Evolutionary conservation across 108 stramenopile species (phyloP).

Genomic region (Cyclotella kingstonii): DNA sequence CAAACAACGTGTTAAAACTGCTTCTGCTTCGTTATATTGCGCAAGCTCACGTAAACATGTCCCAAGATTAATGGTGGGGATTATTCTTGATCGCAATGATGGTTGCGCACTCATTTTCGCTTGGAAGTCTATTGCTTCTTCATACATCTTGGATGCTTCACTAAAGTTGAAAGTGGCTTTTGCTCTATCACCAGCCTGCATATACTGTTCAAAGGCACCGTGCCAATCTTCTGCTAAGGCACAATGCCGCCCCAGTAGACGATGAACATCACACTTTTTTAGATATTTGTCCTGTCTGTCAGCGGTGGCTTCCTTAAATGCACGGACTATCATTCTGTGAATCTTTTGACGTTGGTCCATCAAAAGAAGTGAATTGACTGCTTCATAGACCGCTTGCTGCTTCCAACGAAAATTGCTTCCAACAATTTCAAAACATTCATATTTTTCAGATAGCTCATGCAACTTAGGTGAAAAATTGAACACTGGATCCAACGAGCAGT

Average conservation of each 20-base stretch:
- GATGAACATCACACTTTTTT: slow-evolving; percentile 40
- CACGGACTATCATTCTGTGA: slow-evolving; percentile 48
- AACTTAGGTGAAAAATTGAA: slow-evolving; percentile 45
- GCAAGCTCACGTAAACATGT: slow-evolving; percentile 44
- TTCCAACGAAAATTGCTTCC: slow-evolving; percentile 44
- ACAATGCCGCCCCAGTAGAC: slow-evolving; percentile 45
- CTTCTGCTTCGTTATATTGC: slow-evolving; percentile 47
- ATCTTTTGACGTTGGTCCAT: slow-evolving; percentile 46
- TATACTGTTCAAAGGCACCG: slow-evolving; percentile 43
- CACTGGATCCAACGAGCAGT: slow-evolving; percentile 25
- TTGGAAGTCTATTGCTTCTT: slow-evolving; percentile 43
- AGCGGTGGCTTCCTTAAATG: slow-evolving; percentile 32
- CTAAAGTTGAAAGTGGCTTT: slow-evolving; percentile 41
- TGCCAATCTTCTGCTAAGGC: slow-evolving; percentile 46
- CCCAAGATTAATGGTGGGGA: slow-evolving; percentile 46
- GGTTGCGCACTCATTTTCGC: slow-evolving; percentile 34
- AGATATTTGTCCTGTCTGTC: slow-evolving; percentile 21
- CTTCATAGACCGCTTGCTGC: slow-evolving; percentile 53
- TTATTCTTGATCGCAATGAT: slow-evolving; percentile 31
- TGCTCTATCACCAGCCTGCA: slow-evolving; percentile 43
- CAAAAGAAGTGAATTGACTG: slow-evolving; percentile 54
- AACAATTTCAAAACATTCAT: slow-evolving; percentile 37
- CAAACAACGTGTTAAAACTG: slow-evolving; percentile 42
- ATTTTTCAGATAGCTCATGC: slow-evolving; percentile 27
- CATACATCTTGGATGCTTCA: slow-evolving; percentile 50